These are phyloP conservation scores for Volvox carteri DNA, from an alignment of 163 green algal species.

Conservation along the genomic window DNA sequence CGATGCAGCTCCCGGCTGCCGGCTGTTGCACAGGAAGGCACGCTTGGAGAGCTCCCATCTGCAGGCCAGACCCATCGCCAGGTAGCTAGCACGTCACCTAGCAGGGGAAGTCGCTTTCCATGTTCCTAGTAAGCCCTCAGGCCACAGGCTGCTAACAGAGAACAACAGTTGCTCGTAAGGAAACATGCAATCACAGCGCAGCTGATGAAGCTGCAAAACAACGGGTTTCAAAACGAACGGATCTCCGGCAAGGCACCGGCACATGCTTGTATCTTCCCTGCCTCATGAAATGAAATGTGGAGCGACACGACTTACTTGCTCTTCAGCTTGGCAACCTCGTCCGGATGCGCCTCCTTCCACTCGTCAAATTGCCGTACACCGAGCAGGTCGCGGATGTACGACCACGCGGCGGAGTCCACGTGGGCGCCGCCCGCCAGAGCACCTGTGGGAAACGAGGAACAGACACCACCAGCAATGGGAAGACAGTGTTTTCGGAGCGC, in stretches of 20 bases:
- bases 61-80: background rate
- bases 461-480: no score
- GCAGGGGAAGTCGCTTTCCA: background rate
- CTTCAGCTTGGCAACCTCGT: background rate
- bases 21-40: conserved; percentile 5
- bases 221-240: no score
- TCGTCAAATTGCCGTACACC: background rate
- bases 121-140: no score
- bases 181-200: no score
- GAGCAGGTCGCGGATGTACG: conserved; percentile 17
- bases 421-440: conserved; percentile 29
- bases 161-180: no score
- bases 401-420: conserved; percentile 22
- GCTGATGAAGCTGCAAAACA: no score
- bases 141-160: no score
- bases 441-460: conserved; percentile 12
- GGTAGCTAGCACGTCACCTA: background rate
- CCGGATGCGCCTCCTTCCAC: conserved; percentile 18
- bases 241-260: no score
- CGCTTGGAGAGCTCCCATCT: conserved; percentile 42
- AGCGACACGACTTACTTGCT: conserved; percentile 43
- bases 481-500: no score
- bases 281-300: no score
- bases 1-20: background rate
- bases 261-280: no score